These are phyloP conservation scores for Rhizophora mangle DNA, from an alignment of 345 rosid species.

Conservation along the genomic window DNA sequence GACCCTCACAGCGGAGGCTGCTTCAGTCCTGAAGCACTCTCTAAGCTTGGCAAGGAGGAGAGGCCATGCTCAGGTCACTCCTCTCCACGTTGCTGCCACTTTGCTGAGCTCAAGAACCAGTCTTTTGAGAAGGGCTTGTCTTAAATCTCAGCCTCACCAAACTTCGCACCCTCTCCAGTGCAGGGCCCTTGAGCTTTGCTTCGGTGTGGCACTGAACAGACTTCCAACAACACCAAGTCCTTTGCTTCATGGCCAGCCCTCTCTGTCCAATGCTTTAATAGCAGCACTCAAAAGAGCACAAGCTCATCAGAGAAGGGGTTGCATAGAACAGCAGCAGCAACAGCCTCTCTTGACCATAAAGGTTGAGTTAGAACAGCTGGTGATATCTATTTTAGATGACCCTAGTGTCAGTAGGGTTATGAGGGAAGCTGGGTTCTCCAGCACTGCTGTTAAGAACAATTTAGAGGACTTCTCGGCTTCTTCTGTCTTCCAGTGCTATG, in stretches of 20 bases:
- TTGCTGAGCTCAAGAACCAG: conserved; percentile 43
- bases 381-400: conserved; percentile 70
- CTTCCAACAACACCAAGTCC: conserved; percentile 47
- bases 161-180: conserved; percentile 46
- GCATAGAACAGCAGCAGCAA: conserved; percentile 46
- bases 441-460: conserved; percentile 67
- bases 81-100: conserved; percentile 62
- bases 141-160: conserved; percentile 43
- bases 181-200: conserved; percentile 60
- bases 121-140: conserved; percentile 45
- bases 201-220: conserved; percentile 51
- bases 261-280: conserved; percentile 50
- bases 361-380: conserved; percentile 73
- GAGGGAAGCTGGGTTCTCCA: conserved; percentile 91
- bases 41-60: conserved; percentile 80
- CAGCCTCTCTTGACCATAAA: conserved; percentile 54
- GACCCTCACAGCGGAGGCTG: conserved; percentile 98
- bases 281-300: conserved; percentile 58
- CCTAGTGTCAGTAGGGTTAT: conserved; percentile 89
- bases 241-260: conserved; percentile 42
- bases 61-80: conserved; percentile 96
- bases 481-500: conserved; percentile 60
- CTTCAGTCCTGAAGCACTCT: conserved; percentile 91
- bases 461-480: conserved; percentile 69
- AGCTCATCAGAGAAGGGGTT: conserved; percentile 50